Conservation (phyloP, 2,329 filamentous ascomycete species). For the Epichloe scottii region DNA sequence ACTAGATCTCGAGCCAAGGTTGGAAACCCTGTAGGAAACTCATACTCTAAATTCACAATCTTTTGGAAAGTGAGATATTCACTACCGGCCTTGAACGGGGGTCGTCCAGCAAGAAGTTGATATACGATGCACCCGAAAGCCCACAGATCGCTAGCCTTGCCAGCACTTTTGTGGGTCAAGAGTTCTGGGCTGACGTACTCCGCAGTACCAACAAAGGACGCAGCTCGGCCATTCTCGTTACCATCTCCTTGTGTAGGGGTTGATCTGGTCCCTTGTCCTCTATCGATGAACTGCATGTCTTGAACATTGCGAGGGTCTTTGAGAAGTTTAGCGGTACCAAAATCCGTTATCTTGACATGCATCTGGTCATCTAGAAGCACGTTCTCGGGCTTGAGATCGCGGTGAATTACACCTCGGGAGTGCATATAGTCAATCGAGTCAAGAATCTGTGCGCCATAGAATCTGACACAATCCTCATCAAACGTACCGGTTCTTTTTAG, state of each 20-base stretch:
- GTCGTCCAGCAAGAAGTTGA: slow-evolving; percentile 86
- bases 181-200: slow-evolving; percentile 97
- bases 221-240: slow-evolving; percentile 60
- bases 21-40: slow-evolving; percentile 83
- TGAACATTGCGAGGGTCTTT: slow-evolving; percentile 27
- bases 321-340: slow-evolving; percentile 93
- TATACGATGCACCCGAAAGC: slow-evolving; percentile 98
- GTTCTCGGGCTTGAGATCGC: slow-evolving; percentile 94
- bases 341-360: slow-evolving; percentile 98
- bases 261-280: slow-evolving; percentile 15
- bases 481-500: slow-evolving; percentile 92
- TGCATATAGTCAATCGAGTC: slow-evolving; percentile 99
- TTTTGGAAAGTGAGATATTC: slow-evolving; percentile 98
- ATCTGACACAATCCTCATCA: slow-evolving; percentile 84
- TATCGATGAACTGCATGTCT: slow-evolving; percentile 27
- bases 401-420: slow-evolving; percentile 85
- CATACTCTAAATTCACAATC: slow-evolving; percentile 87
- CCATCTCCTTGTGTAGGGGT: slow-evolving; percentile 22
- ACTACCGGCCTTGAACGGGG: slow-evolving; percentile 90
- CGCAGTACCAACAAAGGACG: slow-evolving; percentile 93
- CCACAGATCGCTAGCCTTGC: slow-evolving; percentile 96
- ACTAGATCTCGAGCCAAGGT: slow-evolving; percentile 76
- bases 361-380: slow-evolving; percentile 89
- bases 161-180: slow-evolving; percentile 92
- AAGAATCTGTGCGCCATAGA: slow-evolving; percentile 91